Evolutionary conservation across 2,329 filamentous ascomycete genomes (phyloP).

Genomic region (Phoma herbarum): DNA sequence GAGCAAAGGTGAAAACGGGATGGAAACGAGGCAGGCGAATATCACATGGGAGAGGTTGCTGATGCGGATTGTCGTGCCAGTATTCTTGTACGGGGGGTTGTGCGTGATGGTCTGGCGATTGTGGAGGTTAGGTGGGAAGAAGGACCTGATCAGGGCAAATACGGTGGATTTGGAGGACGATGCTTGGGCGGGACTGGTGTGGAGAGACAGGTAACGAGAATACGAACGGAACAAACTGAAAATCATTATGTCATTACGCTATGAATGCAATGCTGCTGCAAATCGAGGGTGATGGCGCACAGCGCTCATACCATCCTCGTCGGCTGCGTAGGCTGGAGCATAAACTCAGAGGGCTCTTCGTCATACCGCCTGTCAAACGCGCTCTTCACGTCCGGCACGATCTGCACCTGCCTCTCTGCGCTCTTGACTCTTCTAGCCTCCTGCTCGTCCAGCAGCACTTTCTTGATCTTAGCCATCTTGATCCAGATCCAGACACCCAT

Average conservation of each 20-base stretch:
- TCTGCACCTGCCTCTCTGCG: conserved; percentile 21
- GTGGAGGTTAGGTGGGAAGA: not conserved
- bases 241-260: conserved; percentile 13
- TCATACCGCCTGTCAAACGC: conserved; percentile 32
- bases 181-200: conserved; percentile 2
- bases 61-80: conserved; percentile 1
- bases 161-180: conserved; percentile 13
- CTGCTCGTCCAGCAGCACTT: conserved; percentile 46
- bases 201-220: conserved; percentile 5
- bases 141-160: not conserved
- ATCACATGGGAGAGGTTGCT: conserved; percentile 14
- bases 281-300: not conserved
- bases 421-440: conserved; percentile 33
- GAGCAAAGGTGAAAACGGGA: not conserved
- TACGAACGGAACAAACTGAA: not conserved
- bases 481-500: conserved; percentile 47
- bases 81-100: not conserved
- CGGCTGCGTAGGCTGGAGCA: conserved; percentile 34
- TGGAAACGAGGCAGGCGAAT: not conserved
- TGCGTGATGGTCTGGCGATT: not conserved
- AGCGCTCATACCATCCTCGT: conserved; percentile 30
- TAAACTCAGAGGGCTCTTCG: conserved; percentile 30
- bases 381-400: conserved; percentile 30
- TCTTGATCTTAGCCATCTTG: conserved; percentile 47
- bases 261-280: not conserved